A percentile compares a stretch with the other conserved stretches of the same genome.
phyloP scores from a whole-genome alignment of 257 asterid species.

The Linderniella brevidens region DNA sequence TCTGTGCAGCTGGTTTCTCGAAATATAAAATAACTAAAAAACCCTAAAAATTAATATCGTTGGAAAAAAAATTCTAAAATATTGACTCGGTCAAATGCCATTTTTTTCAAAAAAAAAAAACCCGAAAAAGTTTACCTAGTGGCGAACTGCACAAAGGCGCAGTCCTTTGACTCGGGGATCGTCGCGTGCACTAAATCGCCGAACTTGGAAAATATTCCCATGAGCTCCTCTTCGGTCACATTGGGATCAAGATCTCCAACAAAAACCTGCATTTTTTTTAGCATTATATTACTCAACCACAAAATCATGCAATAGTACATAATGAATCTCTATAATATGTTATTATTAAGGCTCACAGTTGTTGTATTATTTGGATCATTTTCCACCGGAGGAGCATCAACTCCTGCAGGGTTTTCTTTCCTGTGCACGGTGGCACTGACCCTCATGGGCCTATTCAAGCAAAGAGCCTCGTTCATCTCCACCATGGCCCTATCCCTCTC shows the following conservation, averaged over 20 bases:
- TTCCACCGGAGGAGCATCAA: slow-evolving; percentile 59
- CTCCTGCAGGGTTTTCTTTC: slow-evolving; percentile 40
- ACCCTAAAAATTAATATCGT: no score
- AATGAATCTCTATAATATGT: no score
- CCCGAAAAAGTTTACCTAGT: slow-evolving; percentile 39
- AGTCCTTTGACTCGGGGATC: slow-evolving; percentile 74
- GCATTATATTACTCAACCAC: slow-evolving; percentile 1
- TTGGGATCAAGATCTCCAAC: slow-evolving; percentile 78
- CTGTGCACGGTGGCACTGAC: slow-evolving; percentile 95
- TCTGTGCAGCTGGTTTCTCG: slow-evolving; percentile 5
- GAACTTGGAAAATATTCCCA: slow-evolving; percentile 57
- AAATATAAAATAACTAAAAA: slow-evolving; percentile 6
- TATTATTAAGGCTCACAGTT: no score
- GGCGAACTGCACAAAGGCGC: slow-evolving; percentile 86
- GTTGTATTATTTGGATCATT: slow-evolving; percentile 69
- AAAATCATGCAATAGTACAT: slow-evolving; percentile 2
- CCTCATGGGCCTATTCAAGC: slow-evolving; percentile 96
- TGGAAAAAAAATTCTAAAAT: no score
- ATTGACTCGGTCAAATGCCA: no score
- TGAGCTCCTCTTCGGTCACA: slow-evolving; percentile 68
- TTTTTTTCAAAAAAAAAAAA: no score
- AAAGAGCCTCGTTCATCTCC: slow-evolving; percentile 88
- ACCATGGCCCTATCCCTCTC: slow-evolving; percentile 93
- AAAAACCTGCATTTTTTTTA: slow-evolving; percentile 37
- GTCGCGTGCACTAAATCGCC: slow-evolving; percentile 76